Percentiles rank a stretch among this genome's conserved stretches.
Evolutionary conservation across 2,329 filamentous ascomycete species (phyloP).

Genomic region (Aspergillus novoparasiticus): DNA sequence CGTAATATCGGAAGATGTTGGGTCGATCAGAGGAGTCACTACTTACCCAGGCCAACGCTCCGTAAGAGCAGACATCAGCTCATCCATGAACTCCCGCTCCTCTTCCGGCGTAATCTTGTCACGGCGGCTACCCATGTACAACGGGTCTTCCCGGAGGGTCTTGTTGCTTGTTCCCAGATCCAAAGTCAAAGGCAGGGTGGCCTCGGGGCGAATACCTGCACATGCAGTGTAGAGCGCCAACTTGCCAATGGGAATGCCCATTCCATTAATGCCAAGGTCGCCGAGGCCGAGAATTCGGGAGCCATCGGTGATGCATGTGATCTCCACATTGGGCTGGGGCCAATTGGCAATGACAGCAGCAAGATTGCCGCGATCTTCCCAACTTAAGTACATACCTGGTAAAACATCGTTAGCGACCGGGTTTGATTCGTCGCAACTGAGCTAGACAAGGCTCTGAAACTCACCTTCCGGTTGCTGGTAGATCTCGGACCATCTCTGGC

Average conservation of each 20-base stretch:
- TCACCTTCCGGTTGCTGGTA: constrained; percentile 89
- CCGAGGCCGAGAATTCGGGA: constrained; percentile 89
- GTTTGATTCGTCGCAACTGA: constrained; percentile 24
- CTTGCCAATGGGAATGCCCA: constrained; percentile 98
- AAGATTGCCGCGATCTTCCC: constrained; percentile 89
- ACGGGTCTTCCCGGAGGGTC: constrained; percentile 70
- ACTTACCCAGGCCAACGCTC: constrained; percentile 70
- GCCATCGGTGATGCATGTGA: constrained; percentile 95
- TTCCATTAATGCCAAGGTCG: constrained; percentile 94
- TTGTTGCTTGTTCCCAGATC: constrained; percentile 68
- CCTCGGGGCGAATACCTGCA: constrained; percentile 84
- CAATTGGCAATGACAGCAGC: constrained; percentile 88
- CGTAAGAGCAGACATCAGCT: constrained; percentile 89
- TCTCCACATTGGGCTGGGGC: constrained; percentile 86
- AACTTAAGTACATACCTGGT: constrained; percentile 85
- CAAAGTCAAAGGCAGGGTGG: constrained; percentile 63
- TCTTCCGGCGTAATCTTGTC: constrained; percentile 77
- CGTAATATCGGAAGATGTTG: constrained; percentile 16
- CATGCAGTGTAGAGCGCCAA: constrained; percentile 92
- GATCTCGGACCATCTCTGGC: constrained; percentile 91
- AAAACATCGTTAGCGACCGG: constrained; percentile 25
- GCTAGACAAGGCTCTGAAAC: constrained; percentile 19
- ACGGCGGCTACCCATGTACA: constrained; percentile 88
- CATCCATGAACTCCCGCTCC: constrained; percentile 91
- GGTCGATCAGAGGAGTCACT: constrained; percentile 22